phyloP scores from a whole-genome alignment of 805 yeast species.

The Yarrowia keelungensis region DNA sequence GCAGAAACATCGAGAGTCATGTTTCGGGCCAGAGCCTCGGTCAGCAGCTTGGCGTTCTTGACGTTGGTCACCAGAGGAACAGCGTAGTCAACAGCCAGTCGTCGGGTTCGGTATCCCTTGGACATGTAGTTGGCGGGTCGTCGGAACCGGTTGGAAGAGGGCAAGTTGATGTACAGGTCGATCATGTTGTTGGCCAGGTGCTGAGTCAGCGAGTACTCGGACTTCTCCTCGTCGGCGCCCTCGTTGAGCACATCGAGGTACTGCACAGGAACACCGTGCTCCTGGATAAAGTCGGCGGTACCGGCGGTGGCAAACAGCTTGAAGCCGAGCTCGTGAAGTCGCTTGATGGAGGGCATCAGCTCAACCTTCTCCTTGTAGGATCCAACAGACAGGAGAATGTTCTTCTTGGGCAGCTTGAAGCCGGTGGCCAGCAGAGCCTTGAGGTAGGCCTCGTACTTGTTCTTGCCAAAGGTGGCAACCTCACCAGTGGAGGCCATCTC shows the following conservation, averaged over 20 bases:
- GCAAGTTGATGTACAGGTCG: conserved; percentile 94
- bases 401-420: conserved; percentile 92
- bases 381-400: conserved; percentile 91
- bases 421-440: conserved; percentile 96
- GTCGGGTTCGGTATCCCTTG: conserved; percentile 96
- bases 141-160: conserved; percentile 95
- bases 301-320: conserved; percentile 97
- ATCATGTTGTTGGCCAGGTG: conserved; percentile 96
- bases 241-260: conserved; percentile 86
- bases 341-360: conserved; percentile 83
- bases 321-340: conserved; percentile 82
- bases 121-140: conserved; percentile 98
- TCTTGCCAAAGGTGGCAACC: conserved; percentile 95
- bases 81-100: conserved; percentile 99
- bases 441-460: conserved; percentile 96
- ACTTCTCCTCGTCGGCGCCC: conserved; percentile 75
- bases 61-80: conserved; percentile 98
- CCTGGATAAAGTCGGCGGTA: conserved; percentile 97
- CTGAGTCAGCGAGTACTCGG: conserved; percentile 93
- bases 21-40: conserved; percentile 86
- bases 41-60: conserved; percentile 92
- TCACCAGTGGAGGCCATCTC: conserved; percentile 99
- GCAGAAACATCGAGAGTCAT: conserved; percentile 66
- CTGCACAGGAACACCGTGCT: conserved; percentile 92
- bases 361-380: conserved; percentile 96